Percentiles rank a stretch among this genome's conserved stretches.
Conservation (phyloP, 371 early-diverging fungal genomes). For the Mucor lusitanicus region DNA sequence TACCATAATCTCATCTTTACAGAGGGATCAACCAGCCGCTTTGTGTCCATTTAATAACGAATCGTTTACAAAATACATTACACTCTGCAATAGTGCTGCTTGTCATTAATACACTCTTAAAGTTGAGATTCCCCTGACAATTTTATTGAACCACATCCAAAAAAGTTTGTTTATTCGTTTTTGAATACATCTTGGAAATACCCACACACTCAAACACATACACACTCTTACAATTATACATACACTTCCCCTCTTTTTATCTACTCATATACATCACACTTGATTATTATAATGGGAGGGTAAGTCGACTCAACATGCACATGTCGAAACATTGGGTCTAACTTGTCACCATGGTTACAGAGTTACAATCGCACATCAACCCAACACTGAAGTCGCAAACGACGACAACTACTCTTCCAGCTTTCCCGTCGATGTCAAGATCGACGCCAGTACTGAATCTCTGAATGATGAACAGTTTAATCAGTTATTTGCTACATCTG, state of each 20-base stretch:
- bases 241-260: background rate
- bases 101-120: background rate
- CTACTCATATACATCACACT: background rate
- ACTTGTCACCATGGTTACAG: background rate
- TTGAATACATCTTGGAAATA: constrained; percentile 5
- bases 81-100: constrained; percentile 14
- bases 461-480: constrained; percentile 30
- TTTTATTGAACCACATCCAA: background rate
- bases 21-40: constrained; percentile 16
- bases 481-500: constrained; percentile 25
- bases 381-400: background rate
- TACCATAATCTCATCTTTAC: constrained; percentile 4
- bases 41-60: constrained; percentile 10
- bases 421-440: constrained; percentile 2
- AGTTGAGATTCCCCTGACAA: background rate
- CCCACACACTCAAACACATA: background rate
- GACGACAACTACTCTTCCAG: constrained; percentile 7
- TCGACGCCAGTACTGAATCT: background rate
- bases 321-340: background rate
- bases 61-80: background rate
- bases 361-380: constrained; percentile 35
- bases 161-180: background rate
- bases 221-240: background rate
- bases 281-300: constrained; percentile 14
- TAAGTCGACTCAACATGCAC: background rate